A percentile compares a stretch with the other conserved stretches of the same genome.
phyloP scores from a whole-genome alignment of 139 green algal genomes.

The Astrephomene gubernaculifera region DNA sequence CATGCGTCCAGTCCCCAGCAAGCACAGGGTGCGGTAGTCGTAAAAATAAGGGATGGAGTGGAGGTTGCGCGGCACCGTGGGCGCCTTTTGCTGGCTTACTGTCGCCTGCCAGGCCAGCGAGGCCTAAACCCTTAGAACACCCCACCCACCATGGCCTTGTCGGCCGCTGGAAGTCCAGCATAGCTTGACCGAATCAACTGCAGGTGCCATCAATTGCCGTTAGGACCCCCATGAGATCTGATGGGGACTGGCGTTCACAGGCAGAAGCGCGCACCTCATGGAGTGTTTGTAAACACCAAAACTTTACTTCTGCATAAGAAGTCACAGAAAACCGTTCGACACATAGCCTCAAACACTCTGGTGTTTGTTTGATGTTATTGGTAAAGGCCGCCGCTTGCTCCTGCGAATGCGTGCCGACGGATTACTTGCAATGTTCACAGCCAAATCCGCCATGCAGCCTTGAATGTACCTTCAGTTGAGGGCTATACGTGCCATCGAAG shows the following conservation, averaged over 20 bases:
- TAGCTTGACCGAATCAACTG: constrained; percentile 61
- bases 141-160: constrained; percentile 42
- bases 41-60: too few relatives aligned
- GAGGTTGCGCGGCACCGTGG: too few relatives aligned
- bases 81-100: too few relatives aligned
- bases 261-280: constrained; percentile 73
- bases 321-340: constrained; percentile 76
- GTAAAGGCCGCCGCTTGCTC: constrained; percentile 79
- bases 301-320: constrained; percentile 89
- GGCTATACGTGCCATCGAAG: constrained; percentile 70
- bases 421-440: not conserved
- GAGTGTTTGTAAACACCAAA: constrained; percentile 97
- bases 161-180: constrained; percentile 18
- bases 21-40: too few relatives aligned
- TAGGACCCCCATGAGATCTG: too few relatives aligned
- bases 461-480: constrained; percentile 56
- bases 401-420: constrained; percentile 41
- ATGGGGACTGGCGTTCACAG: not conserved
- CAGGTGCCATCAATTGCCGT: not conserved
- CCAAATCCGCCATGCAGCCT: not conserved
- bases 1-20: too few relatives aligned
- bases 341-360: constrained; percentile 83
- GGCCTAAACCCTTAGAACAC: too few relatives aligned
- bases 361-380: constrained; percentile 63
- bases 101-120: too few relatives aligned